phyloP scores from a whole-genome alignment of 768 basidiomycete genomes.

The Rickenella mellea region DNA sequence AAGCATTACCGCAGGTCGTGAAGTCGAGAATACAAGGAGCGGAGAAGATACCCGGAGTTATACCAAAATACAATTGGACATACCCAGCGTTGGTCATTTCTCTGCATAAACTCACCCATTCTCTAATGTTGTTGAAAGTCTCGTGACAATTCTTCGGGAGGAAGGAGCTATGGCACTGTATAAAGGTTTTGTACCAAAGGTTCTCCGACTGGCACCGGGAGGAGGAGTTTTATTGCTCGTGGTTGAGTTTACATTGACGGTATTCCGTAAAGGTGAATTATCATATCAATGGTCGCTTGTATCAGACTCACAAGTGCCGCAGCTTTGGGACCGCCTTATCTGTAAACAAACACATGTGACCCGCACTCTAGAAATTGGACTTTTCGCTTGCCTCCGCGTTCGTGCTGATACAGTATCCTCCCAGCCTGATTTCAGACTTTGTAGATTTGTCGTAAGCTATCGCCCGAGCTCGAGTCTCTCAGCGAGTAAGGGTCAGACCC shows the following conservation, averaged over 20 bases:
- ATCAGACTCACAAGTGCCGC: background rate
- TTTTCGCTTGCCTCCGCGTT: too few relatives aligned
- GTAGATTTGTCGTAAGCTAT: too few relatives aligned
- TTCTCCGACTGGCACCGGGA: constrained; percentile 88
- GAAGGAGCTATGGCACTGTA: constrained; percentile 82
- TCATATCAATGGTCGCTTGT: constrained; percentile 2
- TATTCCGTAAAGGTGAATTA: constrained; percentile 62
- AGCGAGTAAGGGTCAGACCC: too few relatives aligned
- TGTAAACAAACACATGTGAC: constrained; percentile 18
- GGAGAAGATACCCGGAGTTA: constrained; percentile 53
- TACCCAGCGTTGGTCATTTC: constrained; percentile 59
- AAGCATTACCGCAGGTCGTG: constrained; percentile 72
- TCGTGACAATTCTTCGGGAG: constrained; percentile 74
- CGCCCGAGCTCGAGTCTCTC: too few relatives aligned
- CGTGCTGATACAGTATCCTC: too few relatives aligned
- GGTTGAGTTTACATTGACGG: constrained; percentile 75
- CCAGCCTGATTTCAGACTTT: too few relatives aligned
- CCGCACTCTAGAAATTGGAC: too few relatives aligned
- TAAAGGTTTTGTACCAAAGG: constrained; percentile 95
- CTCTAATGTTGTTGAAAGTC: constrained; percentile 18
- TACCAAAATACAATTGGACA: constrained; percentile 89
- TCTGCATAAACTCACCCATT: constrained; percentile 2
- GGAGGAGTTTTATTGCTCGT: constrained; percentile 91
- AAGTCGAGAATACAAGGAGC: constrained; percentile 91
- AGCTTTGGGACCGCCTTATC: constrained; percentile 48